Base-by-base conservation (phyloP, 2,329 filamentous ascomycete genomes). In the Ceratocystis variospora region DNA sequence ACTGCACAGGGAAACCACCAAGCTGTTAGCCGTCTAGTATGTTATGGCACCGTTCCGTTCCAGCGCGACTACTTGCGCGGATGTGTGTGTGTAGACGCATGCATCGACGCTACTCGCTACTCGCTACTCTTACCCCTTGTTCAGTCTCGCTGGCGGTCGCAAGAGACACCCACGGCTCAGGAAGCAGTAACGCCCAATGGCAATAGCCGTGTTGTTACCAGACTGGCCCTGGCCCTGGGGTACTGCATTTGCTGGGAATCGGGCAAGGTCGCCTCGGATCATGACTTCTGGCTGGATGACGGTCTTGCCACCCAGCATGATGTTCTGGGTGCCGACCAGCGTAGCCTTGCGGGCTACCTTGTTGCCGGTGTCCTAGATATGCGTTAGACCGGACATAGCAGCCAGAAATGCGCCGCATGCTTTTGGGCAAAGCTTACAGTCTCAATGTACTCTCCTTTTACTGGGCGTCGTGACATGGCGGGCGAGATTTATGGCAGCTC, bases 281-380 rank as follows among this genome's bases (percentile, higher is more conserved):
- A 94, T 91, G 71, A 91, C 93, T 73, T 96, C 92, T 69, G 91
- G 88, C 80, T 96, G 91, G 73, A 99, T 96, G 69, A 97, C 90
- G 0, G 92, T 96, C 77, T 90, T 96, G 69, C 94, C 94, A 71
- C 91, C 94, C 1, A 99, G 87, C 76, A 96, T 96, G 77, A 99
- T 97, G 77, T 97, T 96, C 71, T 96, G 91, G 25, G 93, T 96
- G 72, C 94, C 94, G 73, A 96, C 89, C 71, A 99, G 90, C 74
- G 88, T 87, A 69, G 90, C 89, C 71, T 90, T 90, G 70, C 94
- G 90, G 48, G 92, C 93, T 72, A 99, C 94, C 79, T 97, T 97
- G 83, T 99, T 99, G 71, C 94, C 94, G 2, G 92, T 96, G 77
- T 97, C 93, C 92, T 96, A 31, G 57, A 45, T 46, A 61, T 12